Conservation (phyloP, 345 rosid species). For the Salix dunnii region DNA sequence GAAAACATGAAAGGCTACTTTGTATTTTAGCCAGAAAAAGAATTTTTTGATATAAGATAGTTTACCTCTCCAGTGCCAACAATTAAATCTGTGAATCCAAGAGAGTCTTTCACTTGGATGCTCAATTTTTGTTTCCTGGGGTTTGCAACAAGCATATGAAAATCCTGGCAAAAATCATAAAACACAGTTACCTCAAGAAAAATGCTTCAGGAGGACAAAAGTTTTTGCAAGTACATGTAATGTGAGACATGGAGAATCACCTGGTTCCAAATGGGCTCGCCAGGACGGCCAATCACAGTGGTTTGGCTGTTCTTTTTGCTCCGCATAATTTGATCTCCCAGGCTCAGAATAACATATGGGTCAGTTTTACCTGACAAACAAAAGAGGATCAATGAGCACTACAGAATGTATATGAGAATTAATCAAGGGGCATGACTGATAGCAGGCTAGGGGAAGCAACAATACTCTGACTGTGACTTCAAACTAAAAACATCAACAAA, state of each 20-base stretch:
- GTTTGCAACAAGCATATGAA: constrained; percentile 86
- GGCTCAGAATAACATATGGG: constrained; percentile 80
- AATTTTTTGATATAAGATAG: constrained; percentile 6
- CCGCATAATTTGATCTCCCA: constrained; percentile 82
- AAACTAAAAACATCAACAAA: not conserved
- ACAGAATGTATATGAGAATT: constrained; percentile 9
- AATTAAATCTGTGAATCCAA: constrained; percentile 77
- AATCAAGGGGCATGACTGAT: not conserved
- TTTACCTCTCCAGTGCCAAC: constrained; percentile 85
- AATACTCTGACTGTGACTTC: not conserved
- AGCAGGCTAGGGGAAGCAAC: not conserved
- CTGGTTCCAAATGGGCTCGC: constrained; percentile 99
- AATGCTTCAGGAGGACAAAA: not conserved
- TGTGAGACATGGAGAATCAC: constrained; percentile 35
- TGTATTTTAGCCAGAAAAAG: not conserved
- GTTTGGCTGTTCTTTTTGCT: constrained; percentile 99
- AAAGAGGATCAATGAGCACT: constrained; percentile 3
- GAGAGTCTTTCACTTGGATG: constrained; percentile 78
- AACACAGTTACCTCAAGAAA: constrained; percentile 9
- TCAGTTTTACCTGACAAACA: constrained; percentile 79
- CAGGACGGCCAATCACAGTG: constrained; percentile 90
- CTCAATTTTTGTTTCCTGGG: constrained; percentile 75
- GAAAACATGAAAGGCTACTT: not conserved
- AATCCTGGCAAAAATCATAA: constrained; percentile 60
- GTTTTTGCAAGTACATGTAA: constrained; percentile 11